phyloP scores from a whole-genome alignment of 192 early-diverging fungal species.

The Funneliformis mosseae region DNA sequence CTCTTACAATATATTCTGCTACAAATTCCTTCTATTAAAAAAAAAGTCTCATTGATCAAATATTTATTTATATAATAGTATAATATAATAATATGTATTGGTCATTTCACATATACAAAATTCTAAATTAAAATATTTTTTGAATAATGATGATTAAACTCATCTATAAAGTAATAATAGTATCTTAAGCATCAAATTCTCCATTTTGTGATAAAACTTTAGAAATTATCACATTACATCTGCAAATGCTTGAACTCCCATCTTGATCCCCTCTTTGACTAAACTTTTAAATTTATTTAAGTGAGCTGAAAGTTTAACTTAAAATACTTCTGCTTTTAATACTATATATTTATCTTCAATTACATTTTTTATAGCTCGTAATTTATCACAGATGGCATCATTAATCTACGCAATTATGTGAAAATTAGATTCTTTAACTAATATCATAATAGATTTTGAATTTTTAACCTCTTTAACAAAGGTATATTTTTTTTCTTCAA shows the following conservation, averaged over 20 bases:
- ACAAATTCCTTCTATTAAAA: conserved; percentile 76
- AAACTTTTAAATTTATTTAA: conserved; percentile 84
- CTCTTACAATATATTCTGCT: conserved; percentile 88
- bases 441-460: conserved; percentile 87
- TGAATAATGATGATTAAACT: not conserved
- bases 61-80: too few relatives aligned
- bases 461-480: conserved; percentile 95
- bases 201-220: conserved; percentile 95
- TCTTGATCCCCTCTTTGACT: conserved; percentile 92
- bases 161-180: conserved; percentile 85
- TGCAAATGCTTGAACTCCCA: conserved; percentile 96
- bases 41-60: too few relatives aligned
- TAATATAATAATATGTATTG: too few relatives aligned
- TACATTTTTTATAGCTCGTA: conserved; percentile 97
- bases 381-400: conserved; percentile 97
- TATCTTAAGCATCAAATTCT: conserved; percentile 95
- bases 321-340: conserved; percentile 95
- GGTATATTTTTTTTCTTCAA: conserved; percentile 99
- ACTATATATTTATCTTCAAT: conserved; percentile 91
- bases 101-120: too few relatives aligned
- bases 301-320: conserved; percentile 84
- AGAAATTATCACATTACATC: conserved; percentile 96
- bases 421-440: conserved; percentile 93
- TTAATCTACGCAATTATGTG: conserved; percentile 95
- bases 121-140: too few relatives aligned